A percentile compares a stretch with the other conserved stretches of the same genome.
phyloP scores from a whole-genome alignment of 768 basidiomycete genomes.

The Boletus reticuloceps region DNA sequence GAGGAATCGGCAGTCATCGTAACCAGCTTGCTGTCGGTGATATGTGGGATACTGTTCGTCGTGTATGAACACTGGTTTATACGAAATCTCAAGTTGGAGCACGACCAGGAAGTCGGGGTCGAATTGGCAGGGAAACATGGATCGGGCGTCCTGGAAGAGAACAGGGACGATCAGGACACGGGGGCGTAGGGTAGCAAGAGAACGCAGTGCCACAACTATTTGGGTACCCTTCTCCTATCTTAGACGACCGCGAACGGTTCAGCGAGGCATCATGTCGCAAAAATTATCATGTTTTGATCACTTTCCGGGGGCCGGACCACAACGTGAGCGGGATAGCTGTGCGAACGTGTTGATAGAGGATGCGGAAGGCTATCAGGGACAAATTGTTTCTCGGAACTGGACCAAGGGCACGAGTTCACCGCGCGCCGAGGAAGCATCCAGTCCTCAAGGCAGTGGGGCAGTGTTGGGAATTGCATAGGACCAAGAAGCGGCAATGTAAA shows the following conservation, averaged over 20 bases:
- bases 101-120: constrained; percentile 40
- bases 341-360: not conserved
- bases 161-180: not conserved
- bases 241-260: not conserved
- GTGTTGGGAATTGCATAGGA: constrained; percentile 8
- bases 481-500: not conserved
- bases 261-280: not conserved
- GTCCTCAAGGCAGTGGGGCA: constrained; percentile 21
- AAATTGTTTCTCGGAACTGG: constrained; percentile 4
- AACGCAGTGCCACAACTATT: not conserved
- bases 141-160: constrained; percentile 35
- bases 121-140: constrained; percentile 44
- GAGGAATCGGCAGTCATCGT: constrained; percentile 48
- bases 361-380: constrained; percentile 1
- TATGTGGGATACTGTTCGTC: constrained; percentile 41
- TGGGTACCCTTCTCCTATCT: not conserved
- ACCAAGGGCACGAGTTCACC: constrained; percentile 19
- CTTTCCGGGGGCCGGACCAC: not conserved
- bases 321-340: constrained; percentile 2
- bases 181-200: not conserved
- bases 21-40: constrained; percentile 36
- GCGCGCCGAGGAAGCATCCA: constrained; percentile 7
- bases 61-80: constrained; percentile 48
- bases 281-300: not conserved
- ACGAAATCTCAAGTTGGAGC: constrained; percentile 41